Conservation (phyloP, 345 rosid species). For the Salix purpurea region DNA sequence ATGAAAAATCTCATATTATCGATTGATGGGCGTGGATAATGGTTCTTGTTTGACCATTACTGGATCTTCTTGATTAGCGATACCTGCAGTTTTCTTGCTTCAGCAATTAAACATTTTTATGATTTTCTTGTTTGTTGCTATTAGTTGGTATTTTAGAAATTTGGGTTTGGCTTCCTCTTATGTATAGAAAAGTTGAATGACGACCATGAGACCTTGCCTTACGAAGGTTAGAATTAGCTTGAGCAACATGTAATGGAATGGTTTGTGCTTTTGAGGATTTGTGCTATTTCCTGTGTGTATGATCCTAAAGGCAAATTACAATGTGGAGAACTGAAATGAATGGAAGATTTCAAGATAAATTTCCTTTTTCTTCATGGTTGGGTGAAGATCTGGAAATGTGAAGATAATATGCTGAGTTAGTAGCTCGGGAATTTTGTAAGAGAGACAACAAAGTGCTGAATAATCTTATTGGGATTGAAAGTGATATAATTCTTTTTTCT, state of each 20-base stretch:
- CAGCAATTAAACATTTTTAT: too few species aligned
- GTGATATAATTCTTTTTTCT: not conserved
- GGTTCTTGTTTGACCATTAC: too few species aligned
- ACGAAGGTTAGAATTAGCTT: not conserved
- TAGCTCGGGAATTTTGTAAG: not conserved
- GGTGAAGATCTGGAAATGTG: not conserved
- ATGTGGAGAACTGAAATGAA: not conserved
- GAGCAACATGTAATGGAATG: not conserved
- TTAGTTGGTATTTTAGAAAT: not conserved
- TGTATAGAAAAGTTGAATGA: not conserved
- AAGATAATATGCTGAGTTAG: not conserved
- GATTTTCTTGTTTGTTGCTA: not conserved
- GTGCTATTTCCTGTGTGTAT: too few species aligned
- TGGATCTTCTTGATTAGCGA: too few species aligned
- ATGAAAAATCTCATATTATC: too few species aligned
- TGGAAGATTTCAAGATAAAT: not conserved
- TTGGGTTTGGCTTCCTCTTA: not conserved
- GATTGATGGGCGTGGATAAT: too few species aligned
- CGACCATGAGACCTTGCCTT: not conserved
- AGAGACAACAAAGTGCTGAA: not conserved
- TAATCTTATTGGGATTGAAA: not conserved
- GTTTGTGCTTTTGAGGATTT: not conserved
- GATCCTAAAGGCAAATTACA: not conserved
- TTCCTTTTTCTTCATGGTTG: not conserved
- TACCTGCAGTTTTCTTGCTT: too few species aligned